Percentiles rank a stretch among this genome's conserved stretches.
Conservation (phyloP, 352 stramenopile genomes). For the Thalassiosira livingstoniorum region DNA sequence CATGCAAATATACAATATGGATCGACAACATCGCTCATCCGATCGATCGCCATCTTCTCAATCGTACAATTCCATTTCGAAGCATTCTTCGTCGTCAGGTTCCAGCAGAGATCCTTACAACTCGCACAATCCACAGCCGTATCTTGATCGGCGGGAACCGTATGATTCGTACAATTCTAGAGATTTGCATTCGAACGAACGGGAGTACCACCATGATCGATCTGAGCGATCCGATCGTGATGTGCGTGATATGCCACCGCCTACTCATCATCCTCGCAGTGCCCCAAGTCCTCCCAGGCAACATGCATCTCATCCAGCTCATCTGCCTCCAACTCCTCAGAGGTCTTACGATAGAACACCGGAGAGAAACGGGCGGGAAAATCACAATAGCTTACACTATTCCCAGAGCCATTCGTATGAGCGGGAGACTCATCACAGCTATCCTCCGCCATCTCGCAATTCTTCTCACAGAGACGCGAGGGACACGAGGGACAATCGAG, state of each 20-base stretch:
- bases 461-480: not conserved
- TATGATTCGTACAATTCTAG: not conserved
- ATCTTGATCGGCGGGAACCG: not conserved
- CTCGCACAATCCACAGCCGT: not conserved
- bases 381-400: not conserved
- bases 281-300: no score
- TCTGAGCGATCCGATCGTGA: no score
- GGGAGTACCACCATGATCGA: not conserved
- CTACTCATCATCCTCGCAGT: no score
- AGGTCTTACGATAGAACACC: no score
- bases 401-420: not conserved
- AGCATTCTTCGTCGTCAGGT: not conserved
- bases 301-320: no score
- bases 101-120: not conserved
- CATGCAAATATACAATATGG: slow-evolving; percentile 15
- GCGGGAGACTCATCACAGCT: not conserved
- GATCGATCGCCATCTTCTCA: no score
- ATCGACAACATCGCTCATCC: not conserved
- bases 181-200: not conserved
- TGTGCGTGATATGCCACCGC: no score
- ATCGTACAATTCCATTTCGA: not conserved
- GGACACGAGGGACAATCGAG: not conserved
- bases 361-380: no score
- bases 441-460: not conserved
- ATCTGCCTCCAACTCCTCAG: no score